These are phyloP conservation scores for Pseudovirgaria hyperparasitica DNA, from an alignment of 2,329 filamentous ascomycete genomes.

Conservation along the genomic window DNA sequence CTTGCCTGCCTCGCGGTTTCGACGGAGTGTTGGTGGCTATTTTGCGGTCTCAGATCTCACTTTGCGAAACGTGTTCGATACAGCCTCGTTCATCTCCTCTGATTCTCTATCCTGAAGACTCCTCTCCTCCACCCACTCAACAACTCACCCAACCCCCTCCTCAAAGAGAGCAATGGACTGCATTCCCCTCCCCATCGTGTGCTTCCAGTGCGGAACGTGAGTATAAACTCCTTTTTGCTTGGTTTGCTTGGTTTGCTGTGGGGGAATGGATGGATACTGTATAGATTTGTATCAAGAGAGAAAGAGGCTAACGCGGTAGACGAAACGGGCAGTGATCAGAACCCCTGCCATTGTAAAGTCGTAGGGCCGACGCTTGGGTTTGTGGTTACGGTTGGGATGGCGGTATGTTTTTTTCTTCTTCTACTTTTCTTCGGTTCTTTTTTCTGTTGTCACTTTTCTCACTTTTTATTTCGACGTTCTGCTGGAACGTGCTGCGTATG, in stretches of 20 bases:
- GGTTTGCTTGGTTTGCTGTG: constrained; percentile 6
- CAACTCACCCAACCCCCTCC: no score
- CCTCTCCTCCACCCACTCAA: no score
- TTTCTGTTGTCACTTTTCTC: not conserved
- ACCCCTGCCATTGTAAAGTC: constrained; percentile 45
- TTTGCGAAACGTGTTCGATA: no score
- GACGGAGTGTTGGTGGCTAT: no score
- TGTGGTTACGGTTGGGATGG: constrained; percentile 33
- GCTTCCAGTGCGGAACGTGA: constrained; percentile 40
- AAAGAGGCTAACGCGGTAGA: no score
- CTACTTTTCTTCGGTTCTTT: constrained; percentile 1
- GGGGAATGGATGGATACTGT: not conserved
- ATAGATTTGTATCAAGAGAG: not conserved
- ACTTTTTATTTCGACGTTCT: no score
- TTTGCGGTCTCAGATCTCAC: no score
- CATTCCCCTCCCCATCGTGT: constrained; percentile 37
- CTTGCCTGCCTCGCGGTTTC: no score
- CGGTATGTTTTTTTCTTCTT: constrained; percentile 26
- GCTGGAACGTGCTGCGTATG: no score
- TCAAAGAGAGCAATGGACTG: constrained; percentile 27
- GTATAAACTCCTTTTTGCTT: constrained; percentile 3
- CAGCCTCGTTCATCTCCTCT: no score
- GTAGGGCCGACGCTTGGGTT: constrained; percentile 44
- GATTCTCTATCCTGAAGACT: no score
- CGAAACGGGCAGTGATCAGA: constrained; percentile 34